Evolutionary conservation across 1,284 basidiomycete genomes (phyloP).

Genomic region (Boletellus deceptivus): DNA sequence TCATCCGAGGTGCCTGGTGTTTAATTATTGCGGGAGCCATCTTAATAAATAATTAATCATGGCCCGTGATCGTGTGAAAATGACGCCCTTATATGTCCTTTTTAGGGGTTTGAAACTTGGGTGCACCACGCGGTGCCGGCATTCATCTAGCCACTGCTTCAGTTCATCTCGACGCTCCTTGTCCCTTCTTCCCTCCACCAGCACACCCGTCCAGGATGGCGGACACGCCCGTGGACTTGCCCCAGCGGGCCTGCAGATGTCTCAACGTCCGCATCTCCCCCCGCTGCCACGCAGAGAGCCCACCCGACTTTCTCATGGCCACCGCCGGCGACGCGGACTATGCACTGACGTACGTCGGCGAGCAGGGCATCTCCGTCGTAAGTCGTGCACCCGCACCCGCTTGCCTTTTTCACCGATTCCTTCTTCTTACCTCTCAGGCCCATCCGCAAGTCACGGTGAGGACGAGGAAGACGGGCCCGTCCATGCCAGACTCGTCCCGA

Average conservation of each 20-base stretch:
- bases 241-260: slow-evolving; percentile 55
- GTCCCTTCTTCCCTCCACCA: slow-evolving; percentile 21
- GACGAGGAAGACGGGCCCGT: slow-evolving; percentile 50
- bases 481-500: slow-evolving; percentile 45
- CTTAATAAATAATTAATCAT: slow-evolving; percentile 2
- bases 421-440: slow-evolving; percentile 38
- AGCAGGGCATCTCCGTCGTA: slow-evolving; percentile 67
- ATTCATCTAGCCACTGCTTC: slow-evolving; percentile 34
- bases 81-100: slow-evolving; percentile 16
- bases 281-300: slow-evolving; percentile 28
- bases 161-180: slow-evolving; percentile 24
- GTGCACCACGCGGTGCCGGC: slow-evolving; percentile 30
- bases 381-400: slow-evolving; percentile 25
- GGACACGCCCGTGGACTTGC: slow-evolving; percentile 14
- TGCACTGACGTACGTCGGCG: slow-evolving; percentile 57
- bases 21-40: not conserved
- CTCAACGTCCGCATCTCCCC: slow-evolving; percentile 62
- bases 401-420: slow-evolving; percentile 3
- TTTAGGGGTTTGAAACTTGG: slow-evolving; percentile 27
- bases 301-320: slow-evolving; percentile 33
- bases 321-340: slow-evolving; percentile 45
- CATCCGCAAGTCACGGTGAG: slow-evolving; percentile 72
- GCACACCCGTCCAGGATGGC: slow-evolving; percentile 24
- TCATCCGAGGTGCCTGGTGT: slow-evolving; percentile 4
- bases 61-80: slow-evolving; percentile 29